Evolutionary conservation across 2,329 filamentous ascomycete genomes (phyloP), one percentile per base, ranked within the genome.

Genomic region (Phyllosticta citrichinensis): DNA sequence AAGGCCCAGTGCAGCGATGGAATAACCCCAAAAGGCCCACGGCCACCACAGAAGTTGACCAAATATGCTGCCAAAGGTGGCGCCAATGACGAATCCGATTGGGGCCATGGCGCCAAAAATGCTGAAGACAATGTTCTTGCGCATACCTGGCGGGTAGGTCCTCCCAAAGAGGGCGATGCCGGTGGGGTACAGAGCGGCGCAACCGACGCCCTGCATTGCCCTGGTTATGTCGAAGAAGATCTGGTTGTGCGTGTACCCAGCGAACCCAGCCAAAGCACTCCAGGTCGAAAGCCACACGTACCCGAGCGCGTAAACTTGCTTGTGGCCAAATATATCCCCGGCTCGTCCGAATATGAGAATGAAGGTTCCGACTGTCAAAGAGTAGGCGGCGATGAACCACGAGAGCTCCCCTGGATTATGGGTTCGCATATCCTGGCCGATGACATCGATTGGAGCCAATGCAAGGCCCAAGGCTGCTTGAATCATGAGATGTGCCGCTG

Each of bases 321-420:
- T 76, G 69, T 77, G 73, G 5, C 76, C 76, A 27, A 77, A 70
- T 10, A 75, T 70, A 60, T 78, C 76, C n/a, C 76, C 76, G 10
- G 77, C 64, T n/a, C 75, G 70, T 11, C 76, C 76, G 11, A 74
- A 73, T 35, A 77, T 73, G 47, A 78, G 69, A 62, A 79, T 78
- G 64, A 77, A 77, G 3, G 75, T 77, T 24, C 76, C 76, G 12
- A 77, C 74, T 2, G 76, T 77, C 27, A 77, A 66, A 52, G 69
- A 71, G 67, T 77, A 79, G 12, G 69, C 75, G 5, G 76, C 75
- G 52, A 76, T 72, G 58, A 77, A 69, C 76, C 76, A 79, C 17
- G 73, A 72, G 40, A 75, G 70, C 54, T 78, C 69, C 22, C 74
- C 78, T 2, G 76, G 72, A 56, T 73, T 72, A 1, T 67, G 68